Percentiles rank a stretch among this genome's conserved stretches.
phyloP scores from a whole-genome alignment of 2,329 filamentous ascomycete genomes.

The Calonectria naviculata region DNA sequence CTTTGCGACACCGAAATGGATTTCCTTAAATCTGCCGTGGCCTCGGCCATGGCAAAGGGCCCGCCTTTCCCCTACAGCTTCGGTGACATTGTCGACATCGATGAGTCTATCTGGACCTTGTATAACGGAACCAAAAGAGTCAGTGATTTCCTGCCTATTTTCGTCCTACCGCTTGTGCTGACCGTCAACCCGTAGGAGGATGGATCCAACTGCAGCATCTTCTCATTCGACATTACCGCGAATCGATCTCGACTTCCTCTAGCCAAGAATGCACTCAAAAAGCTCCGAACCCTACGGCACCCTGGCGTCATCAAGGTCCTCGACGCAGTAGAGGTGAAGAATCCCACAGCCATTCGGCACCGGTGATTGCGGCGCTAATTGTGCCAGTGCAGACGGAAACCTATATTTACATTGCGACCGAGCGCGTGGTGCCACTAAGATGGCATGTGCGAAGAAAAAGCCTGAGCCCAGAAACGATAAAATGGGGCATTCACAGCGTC shows the following conservation, averaged over 20 bases:
- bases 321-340: slow-evolving; percentile 86
- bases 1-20: slow-evolving; percentile 72
- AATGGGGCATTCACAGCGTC: slow-evolving; percentile 93
- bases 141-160: slow-evolving; percentile 41
- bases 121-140: slow-evolving; percentile 94
- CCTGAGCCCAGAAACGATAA: slow-evolving; percentile 89
- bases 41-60: slow-evolving; percentile 95
- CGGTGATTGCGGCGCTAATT: slow-evolving; percentile 35
- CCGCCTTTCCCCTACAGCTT: slow-evolving; percentile 93
- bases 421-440: slow-evolving; percentile 85
- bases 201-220: slow-evolving; percentile 93
- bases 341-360: background rate
- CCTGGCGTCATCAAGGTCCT: slow-evolving; percentile 94
- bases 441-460: slow-evolving; percentile 94
- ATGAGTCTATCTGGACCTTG: slow-evolving; percentile 96
- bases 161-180: background rate
- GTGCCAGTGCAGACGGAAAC: slow-evolving; percentile 76
- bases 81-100: slow-evolving; percentile 90
- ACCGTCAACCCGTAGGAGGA: slow-evolving; percentile 74
- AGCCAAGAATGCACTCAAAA: slow-evolving; percentile 93
- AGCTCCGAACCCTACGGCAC: slow-evolving; percentile 91
- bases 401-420: slow-evolving; percentile 96
- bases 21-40: slow-evolving; percentile 97
- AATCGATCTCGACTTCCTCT: slow-evolving; percentile 86
- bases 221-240: slow-evolving; percentile 89